phyloP scores from a whole-genome alignment of 495 filamentous ascomycete genomes.

The Daldinia decipiens region DNA sequence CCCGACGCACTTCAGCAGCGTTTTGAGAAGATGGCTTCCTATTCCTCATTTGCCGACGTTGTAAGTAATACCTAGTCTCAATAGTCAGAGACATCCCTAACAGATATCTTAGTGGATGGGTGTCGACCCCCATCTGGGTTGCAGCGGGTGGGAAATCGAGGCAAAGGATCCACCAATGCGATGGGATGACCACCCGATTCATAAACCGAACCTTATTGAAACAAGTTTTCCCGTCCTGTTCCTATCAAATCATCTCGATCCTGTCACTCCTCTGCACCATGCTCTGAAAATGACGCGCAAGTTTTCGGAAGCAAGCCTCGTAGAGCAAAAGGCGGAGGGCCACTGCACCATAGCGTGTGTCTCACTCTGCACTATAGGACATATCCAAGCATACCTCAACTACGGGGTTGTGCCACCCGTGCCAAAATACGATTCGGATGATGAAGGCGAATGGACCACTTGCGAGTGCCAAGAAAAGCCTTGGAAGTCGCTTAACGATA shows the following conservation, averaged over 20 bases:
- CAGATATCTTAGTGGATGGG: slow-evolving; percentile 48
- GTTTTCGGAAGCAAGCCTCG: slow-evolving; percentile 57
- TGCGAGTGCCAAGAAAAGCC: slow-evolving; percentile 54
- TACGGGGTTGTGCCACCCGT: slow-evolving; percentile 52
- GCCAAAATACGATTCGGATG: slow-evolving; percentile 44
- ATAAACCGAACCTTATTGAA: slow-evolving; percentile 50
- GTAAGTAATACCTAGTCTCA: slow-evolving; percentile 27
- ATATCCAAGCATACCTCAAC: slow-evolving; percentile 53
- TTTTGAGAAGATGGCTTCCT: slow-evolving; percentile 50
- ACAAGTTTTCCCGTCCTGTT: slow-evolving; percentile 70
- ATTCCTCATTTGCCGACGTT: slow-evolving; percentile 57
- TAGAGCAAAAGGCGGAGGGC: slow-evolving; percentile 57
- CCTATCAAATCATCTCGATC: slow-evolving; percentile 67
- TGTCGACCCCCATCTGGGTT: slow-evolving; percentile 50
- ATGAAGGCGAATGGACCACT: slow-evolving; percentile 51
- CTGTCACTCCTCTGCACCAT: slow-evolving; percentile 65
- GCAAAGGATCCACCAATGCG: slow-evolving; percentile 50
- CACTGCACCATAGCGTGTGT: slow-evolving; percentile 56
- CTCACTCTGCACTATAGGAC: slow-evolving; percentile 53
- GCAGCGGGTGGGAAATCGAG: slow-evolving; percentile 56
- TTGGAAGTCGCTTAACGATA: slow-evolving; percentile 40
- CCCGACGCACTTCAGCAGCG: slow-evolving; percentile 47
- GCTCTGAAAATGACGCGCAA: slow-evolving; percentile 62
- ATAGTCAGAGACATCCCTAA: neutral
- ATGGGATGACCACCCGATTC: slow-evolving; percentile 48